A percentile compares a stretch with the other conserved stretches of the same genome.
Conservation (phyloP, 2,329 filamentous ascomycete genomes). For the Hypoxylon sp. region DNA sequence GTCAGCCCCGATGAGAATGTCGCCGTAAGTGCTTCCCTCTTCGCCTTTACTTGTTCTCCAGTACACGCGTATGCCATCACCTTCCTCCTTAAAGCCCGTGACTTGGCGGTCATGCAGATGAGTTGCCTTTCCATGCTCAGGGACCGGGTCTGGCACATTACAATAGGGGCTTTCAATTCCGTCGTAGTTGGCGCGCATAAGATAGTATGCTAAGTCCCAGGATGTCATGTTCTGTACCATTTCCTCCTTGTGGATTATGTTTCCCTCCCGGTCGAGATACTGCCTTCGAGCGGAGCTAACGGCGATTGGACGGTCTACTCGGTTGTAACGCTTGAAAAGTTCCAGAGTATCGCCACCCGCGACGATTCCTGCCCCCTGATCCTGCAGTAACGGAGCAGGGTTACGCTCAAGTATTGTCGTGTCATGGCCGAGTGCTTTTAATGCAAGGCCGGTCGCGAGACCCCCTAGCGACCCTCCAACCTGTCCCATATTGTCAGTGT, state of each 20-base stretch:
- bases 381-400: slow-evolving; percentile 60
- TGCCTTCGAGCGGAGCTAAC: slow-evolving; percentile 54
- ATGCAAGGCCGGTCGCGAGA: slow-evolving; percentile 58
- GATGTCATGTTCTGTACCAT: slow-evolving; percentile 63
- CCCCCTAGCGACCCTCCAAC: slow-evolving; percentile 62
- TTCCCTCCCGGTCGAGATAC: slow-evolving; percentile 55
- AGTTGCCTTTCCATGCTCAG: slow-evolving; percentile 51
- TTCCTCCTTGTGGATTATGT: slow-evolving; percentile 54
- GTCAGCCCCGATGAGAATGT: slow-evolving; percentile 62
- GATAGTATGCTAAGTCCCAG: slow-evolving; percentile 63
- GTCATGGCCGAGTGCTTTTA: slow-evolving; percentile 60
- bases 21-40: slow-evolving; percentile 52
- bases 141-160: slow-evolving; percentile 48
- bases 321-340: slow-evolving; percentile 60
- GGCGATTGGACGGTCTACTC: slow-evolving; percentile 54
- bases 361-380: slow-evolving; percentile 65
- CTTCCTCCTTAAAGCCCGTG: slow-evolving; percentile 50
- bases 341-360: slow-evolving; percentile 61
- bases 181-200: slow-evolving; percentile 63
- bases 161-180: slow-evolving; percentile 55
- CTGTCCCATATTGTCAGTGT: slow-evolving; percentile 43
- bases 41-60: slow-evolving; percentile 55
- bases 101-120: slow-evolving; percentile 56
- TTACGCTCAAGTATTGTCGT: slow-evolving; percentile 63
- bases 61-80: slow-evolving; percentile 51